Evolutionary conservation across 805 yeast species (phyloP).

Genomic region (Tetrapisispora fleetii): DNA sequence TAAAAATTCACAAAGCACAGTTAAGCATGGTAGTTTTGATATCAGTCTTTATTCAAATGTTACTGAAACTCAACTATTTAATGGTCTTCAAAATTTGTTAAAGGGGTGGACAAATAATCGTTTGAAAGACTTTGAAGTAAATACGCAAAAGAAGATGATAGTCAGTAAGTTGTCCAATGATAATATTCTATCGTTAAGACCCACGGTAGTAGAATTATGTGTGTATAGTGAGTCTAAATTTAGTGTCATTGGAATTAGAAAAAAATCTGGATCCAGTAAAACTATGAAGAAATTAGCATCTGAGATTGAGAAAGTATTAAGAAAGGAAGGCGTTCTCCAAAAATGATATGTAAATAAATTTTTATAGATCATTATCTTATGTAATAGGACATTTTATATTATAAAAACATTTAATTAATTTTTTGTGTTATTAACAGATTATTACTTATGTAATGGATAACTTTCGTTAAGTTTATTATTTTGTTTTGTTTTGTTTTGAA

Average conservation of each 20-base stretch:
- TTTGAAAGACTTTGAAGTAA: conserved; percentile 42
- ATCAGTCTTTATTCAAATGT: conserved; percentile 25
- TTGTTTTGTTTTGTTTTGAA: no score
- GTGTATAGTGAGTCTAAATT: conserved; percentile 37
- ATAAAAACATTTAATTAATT: background rate
- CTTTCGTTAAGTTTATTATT: no score
- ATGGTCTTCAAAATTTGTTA: conserved; percentile 53
- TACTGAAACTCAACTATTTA: conserved; percentile 44
- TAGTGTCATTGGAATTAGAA: conserved; percentile 49
- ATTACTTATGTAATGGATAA: background rate
- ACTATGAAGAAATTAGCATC: conserved; percentile 49
- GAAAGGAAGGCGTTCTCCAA: conserved; percentile 47
- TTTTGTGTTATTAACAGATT: background rate
- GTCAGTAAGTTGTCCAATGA: conserved; percentile 54
- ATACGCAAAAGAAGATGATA: conserved; percentile 35
- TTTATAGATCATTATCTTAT: background rate
- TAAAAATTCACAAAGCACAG: conserved; percentile 5
- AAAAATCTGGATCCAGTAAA: conserved; percentile 55
- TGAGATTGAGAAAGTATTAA: conserved; percentile 56
- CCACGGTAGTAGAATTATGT: conserved; percentile 52
- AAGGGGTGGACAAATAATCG: conserved; percentile 67
- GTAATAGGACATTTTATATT: conserved; percentile 2
- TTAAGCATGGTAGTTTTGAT: conserved; percentile 6
- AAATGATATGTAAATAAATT: conserved; percentile 2
- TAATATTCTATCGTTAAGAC: conserved; percentile 52